Conservation (phyloP, 805 yeast genomes). For the Helenozyma rhizophorensis region DNA sequence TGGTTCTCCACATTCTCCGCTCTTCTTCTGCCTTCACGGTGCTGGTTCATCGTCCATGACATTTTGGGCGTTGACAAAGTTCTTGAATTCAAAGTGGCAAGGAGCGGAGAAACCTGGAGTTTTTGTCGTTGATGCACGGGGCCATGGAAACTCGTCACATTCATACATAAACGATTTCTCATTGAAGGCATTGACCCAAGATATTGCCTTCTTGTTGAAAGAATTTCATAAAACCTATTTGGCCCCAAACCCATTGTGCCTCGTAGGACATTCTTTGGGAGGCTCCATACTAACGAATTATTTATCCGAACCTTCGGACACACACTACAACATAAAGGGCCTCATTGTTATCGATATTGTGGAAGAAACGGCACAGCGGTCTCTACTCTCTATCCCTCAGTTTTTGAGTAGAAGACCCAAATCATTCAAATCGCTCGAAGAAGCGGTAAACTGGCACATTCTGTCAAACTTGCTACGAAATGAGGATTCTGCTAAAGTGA, state of each 20-base stretch:
- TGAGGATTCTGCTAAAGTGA: constrained; percentile 57
- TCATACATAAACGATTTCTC: constrained; percentile 28
- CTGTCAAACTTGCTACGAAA: constrained; percentile 50
- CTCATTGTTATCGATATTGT: constrained; percentile 84
- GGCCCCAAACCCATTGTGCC: constrained; percentile 32
- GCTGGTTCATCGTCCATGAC: constrained; percentile 89
- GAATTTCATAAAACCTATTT: constrained; percentile 25
- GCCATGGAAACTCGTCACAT: constrained; percentile 58
- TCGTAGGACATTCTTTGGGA: constrained; percentile 91
- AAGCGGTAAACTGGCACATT: constrained; percentile 85
- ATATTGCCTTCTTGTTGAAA: constrained; percentile 48
- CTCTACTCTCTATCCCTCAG: constrained; percentile 62
- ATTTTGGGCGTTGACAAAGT: constrained; percentile 52
- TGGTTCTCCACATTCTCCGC: constrained; percentile 34
- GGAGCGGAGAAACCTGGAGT: constrained; percentile 39
- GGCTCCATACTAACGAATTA: constrained; percentile 74
- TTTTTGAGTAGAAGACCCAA: constrained; percentile 65
- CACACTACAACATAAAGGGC: constrained; percentile 47
- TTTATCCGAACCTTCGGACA: constrained; percentile 21
- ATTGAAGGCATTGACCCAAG: constrained; percentile 51
- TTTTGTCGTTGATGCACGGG: constrained; percentile 75
- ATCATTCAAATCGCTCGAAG: constrained; percentile 45
- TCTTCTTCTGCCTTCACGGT: constrained; percentile 85
- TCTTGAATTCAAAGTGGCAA: constrained; percentile 26
- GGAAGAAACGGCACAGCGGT: constrained; percentile 81